Conservation (phyloP, 1,284 basidiomycete genomes). For the Pseudozyma hubeiensis region DNA sequence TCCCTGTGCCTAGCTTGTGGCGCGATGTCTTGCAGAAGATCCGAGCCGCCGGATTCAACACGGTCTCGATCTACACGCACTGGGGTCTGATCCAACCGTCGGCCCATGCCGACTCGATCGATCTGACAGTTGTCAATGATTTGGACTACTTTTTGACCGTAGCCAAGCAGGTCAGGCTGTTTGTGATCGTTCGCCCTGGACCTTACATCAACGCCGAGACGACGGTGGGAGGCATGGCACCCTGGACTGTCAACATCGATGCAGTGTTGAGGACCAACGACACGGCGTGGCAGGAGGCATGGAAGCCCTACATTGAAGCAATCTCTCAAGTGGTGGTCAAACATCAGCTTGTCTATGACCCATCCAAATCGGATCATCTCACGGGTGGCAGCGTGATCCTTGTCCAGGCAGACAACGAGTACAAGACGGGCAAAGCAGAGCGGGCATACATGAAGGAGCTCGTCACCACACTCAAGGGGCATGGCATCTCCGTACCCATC, state of each 20-base stretch:
- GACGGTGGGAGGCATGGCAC: constrained; percentile 78
- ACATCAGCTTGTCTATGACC: constrained; percentile 75
- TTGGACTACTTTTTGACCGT: constrained; percentile 75
- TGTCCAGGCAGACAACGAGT: constrained; percentile 61
- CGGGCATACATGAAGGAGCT: constrained; percentile 46
- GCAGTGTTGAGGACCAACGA: constrained; percentile 77
- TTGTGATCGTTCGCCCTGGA: constrained; percentile 76
- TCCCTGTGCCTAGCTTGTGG: constrained; percentile 83
- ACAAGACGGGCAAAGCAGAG: constrained; percentile 66
- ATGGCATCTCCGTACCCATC: constrained; percentile 49
- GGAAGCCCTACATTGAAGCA: constrained; percentile 77
- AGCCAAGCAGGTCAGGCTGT: constrained; percentile 75
- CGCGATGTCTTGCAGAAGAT: constrained; percentile 83
- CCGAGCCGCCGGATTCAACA: constrained; percentile 82
- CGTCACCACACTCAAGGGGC: constrained; percentile 34
- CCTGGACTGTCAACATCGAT: constrained; percentile 78
- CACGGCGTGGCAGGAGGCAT: constrained; percentile 77
- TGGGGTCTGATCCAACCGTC: constrained; percentile 82
- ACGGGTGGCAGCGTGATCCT: constrained; percentile 51
- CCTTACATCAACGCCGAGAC: constrained; percentile 80
- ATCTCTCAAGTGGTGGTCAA: constrained; percentile 75
- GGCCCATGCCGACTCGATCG: constrained; percentile 74
- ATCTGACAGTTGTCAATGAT: constrained; percentile 78
- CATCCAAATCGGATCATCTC: constrained; percentile 7
- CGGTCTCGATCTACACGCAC: constrained; percentile 66